Percentiles rank a stretch among this genome's conserved stretches.
phyloP scores from a whole-genome alignment of 2,329 filamentous ascomycete genomes.

The Penicillium sp. region DNA sequence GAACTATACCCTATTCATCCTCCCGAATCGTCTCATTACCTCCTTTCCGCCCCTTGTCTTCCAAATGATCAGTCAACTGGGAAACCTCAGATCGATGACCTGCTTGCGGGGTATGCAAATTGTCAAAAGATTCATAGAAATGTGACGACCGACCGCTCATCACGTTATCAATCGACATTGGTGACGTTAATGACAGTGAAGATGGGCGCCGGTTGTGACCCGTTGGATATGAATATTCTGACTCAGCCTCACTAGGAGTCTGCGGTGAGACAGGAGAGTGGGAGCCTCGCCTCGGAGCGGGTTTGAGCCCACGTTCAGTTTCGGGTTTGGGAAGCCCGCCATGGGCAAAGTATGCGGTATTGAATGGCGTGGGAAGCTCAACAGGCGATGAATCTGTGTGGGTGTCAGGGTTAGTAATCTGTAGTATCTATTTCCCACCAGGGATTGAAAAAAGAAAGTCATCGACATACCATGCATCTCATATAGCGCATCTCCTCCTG shows the following conservation, averaged over 20 bases:
- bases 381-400: background rate
- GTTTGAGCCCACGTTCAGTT: background rate
- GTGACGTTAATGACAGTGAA: background rate
- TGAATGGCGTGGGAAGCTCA: slow-evolving; percentile 4
- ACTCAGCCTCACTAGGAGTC: background rate
- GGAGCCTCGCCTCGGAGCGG: background rate
- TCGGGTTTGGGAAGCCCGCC: background rate
- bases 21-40: background rate
- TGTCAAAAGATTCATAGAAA: slow-evolving; percentile 1
- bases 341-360: background rate
- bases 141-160: background rate
- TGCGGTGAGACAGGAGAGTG: background rate
- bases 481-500: slow-evolving; percentile 3
- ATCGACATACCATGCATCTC: slow-evolving; percentile 3
- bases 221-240: background rate
- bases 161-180: slow-evolving; percentile 2
- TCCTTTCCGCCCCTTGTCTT: background rate
- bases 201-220: background rate
- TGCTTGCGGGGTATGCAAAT: background rate
- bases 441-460: background rate
- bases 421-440: background rate
- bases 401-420: background rate
- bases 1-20: background rate
- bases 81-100: background rate
- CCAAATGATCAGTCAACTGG: background rate